These are phyloP conservation scores for Cinnamomum micranthum DNA, from an alignment of 164 flowering plant species.

Conservation along the genomic window DNA sequence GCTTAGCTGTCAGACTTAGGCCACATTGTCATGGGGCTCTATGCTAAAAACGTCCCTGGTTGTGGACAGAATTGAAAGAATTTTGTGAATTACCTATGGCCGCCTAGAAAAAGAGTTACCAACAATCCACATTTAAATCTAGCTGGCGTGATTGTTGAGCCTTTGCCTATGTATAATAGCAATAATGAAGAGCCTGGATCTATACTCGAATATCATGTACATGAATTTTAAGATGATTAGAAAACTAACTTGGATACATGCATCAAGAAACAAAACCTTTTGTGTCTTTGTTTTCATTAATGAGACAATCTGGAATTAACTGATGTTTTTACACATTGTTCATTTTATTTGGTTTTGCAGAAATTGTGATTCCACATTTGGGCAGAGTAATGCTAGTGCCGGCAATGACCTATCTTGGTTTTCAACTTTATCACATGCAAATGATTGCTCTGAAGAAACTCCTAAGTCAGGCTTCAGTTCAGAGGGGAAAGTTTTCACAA, in stretches of 20 bases:
- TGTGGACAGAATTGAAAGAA: background rate
- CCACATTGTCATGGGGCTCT: too few species aligned
- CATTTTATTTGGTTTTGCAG: slow-evolving; percentile 34
- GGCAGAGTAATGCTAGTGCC: slow-evolving; percentile 34
- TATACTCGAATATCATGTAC: background rate
- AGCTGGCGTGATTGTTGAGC: background rate
- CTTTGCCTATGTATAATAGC: background rate
- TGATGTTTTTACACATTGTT: background rate
- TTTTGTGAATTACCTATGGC: background rate
- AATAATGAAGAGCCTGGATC: background rate
- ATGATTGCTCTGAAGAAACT: slow-evolving; percentile 28
- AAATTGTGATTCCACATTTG: slow-evolving; percentile 74
- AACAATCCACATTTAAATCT: background rate
- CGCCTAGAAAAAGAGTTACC: background rate
- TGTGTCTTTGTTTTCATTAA: background rate
- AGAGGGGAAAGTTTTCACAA: slow-evolving; percentile 27
- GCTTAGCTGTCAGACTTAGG: too few species aligned
- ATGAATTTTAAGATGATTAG: too few species aligned
- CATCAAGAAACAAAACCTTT: background rate
- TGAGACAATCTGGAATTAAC: background rate
- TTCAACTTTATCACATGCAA: slow-evolving; percentile 41
- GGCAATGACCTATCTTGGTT: slow-evolving; percentile 64
- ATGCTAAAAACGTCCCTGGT: background rate
- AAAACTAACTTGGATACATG: background rate
- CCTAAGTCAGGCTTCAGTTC: slow-evolving; percentile 30